A percentile compares a stretch with the other conserved stretches of the same genome.
Evolutionary conservation across 805 yeast species (phyloP).

Genomic region (Yamadazyma takamatsuzukensis): DNA sequence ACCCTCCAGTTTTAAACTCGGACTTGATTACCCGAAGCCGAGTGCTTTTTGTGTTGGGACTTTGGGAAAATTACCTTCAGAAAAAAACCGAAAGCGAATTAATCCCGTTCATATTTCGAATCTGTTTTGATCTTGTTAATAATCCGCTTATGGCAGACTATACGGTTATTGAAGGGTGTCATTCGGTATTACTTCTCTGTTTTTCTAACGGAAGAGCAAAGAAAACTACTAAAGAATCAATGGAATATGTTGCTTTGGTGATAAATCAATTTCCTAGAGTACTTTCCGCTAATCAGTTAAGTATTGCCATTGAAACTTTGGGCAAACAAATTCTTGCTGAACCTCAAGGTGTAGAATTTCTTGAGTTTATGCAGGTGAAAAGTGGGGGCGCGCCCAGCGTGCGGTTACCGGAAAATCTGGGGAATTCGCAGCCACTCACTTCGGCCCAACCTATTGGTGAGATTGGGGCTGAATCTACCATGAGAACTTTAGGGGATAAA

Average conservation of each 20-base stretch:
- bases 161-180: conserved; percentile 55
- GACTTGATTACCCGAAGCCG: conserved; percentile 32
- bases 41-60: conserved; percentile 42
- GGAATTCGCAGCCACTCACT: conserved; percentile 14
- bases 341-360: conserved; percentile 33
- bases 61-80: conserved; percentile 45
- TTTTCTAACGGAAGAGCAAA: conserved; percentile 25
- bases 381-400: too few relatives aligned
- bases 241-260: conserved; percentile 44
- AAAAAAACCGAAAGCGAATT: conserved; percentile 18
- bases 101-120: conserved; percentile 22
- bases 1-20: conserved; percentile 21
- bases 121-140: conserved; percentile 31
- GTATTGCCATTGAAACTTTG: conserved; percentile 54
- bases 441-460: conserved; percentile 39
- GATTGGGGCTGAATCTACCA: conserved; percentile 33
- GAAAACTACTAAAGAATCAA: conserved; percentile 16
- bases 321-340: conserved; percentile 38
- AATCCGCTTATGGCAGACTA: conserved; percentile 17
- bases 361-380: conserved; percentile 39
- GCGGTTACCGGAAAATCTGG: conserved; percentile 16
- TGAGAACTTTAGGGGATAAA: conserved; percentile 23
- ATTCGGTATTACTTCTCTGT: conserved; percentile 48
- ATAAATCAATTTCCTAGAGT: conserved; percentile 53
- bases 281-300: conserved; percentile 52